phyloP scores from a whole-genome alignment of 352 stramenopile genomes.

The Globisporangium orthogonon region DNA sequence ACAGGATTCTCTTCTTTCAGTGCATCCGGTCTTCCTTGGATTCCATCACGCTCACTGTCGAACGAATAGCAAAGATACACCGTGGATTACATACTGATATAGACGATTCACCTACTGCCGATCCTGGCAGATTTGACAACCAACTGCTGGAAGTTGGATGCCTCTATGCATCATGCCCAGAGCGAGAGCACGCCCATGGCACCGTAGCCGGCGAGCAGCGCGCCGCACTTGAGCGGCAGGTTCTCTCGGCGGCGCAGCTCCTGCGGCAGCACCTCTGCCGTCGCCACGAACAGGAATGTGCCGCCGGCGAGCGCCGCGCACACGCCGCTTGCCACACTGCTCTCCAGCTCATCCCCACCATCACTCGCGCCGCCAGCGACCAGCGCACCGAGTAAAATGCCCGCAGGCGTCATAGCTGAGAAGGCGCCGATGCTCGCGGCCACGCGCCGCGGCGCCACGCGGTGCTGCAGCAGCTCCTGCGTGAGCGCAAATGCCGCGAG shows the following conservation, averaged over 20 bases:
- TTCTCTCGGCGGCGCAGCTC: slow-evolving; percentile 54
- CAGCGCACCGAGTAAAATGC: slow-evolving; percentile 56
- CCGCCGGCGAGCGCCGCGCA: slow-evolving; percentile 71
- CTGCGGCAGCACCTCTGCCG: slow-evolving; percentile 80
- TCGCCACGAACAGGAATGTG: slow-evolving; percentile 76
- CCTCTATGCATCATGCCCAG: slow-evolving; percentile 31
- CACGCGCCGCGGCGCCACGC: slow-evolving; percentile 29
- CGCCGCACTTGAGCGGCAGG: slow-evolving; percentile 44
- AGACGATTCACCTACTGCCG: too few relatives aligned
- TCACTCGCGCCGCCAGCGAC: slow-evolving; percentile 22
- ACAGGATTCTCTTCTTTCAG: too few relatives aligned
- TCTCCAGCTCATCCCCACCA: slow-evolving; percentile 18
- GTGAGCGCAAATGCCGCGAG: slow-evolving; percentile 66
- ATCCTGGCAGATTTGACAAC: too few relatives aligned
- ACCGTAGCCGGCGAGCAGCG: slow-evolving; percentile 48
- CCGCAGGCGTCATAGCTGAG: slow-evolving; percentile 67
- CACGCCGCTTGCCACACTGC: slow-evolving; percentile 37
- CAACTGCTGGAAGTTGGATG: neutral
- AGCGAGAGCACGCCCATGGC: slow-evolving; percentile 65
- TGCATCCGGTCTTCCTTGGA: too few relatives aligned
- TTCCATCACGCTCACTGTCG: too few relatives aligned
- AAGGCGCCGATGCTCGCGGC: slow-evolving; percentile 46
- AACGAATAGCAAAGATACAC: too few relatives aligned
- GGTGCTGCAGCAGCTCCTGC: slow-evolving; percentile 67
- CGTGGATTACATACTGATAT: too few relatives aligned